Conservation (phyloP, 805 yeast genomes). For the Komagataella pseudopastoris region DNA sequence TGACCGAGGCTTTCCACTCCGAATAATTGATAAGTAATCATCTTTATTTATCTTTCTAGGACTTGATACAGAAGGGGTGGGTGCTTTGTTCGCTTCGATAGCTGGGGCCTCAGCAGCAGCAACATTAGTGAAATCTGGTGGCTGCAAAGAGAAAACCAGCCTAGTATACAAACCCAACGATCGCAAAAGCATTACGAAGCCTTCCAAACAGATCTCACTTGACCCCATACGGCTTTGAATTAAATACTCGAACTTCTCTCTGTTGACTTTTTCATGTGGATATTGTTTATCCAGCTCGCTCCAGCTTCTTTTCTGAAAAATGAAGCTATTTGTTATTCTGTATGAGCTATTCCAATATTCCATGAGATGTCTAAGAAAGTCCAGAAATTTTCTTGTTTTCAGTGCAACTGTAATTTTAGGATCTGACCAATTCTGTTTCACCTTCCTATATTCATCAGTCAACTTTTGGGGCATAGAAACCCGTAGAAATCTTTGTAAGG, state of each 20-base stretch:
- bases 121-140: constrained; percentile 64
- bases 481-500: constrained; percentile 23
- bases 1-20: neutral
- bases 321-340: neutral
- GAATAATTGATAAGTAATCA: neutral
- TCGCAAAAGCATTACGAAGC: constrained; percentile 67
- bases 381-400: constrained; percentile 56
- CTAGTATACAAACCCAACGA: constrained; percentile 62
- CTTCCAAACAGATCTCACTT: constrained; percentile 73
- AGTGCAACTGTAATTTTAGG: constrained; percentile 12
- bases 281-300: constrained; percentile 23
- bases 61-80: constrained; percentile 13
- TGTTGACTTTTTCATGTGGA: constrained; percentile 29
- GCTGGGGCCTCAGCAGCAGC: constrained; percentile 9
- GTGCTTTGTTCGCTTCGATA: constrained; percentile 1
- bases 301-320: constrained; percentile 31
- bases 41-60: constrained; percentile 7
- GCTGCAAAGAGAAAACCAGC: constrained; percentile 73
- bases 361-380: constrained; percentile 61
- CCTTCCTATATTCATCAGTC: constrained; percentile 18
- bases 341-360: constrained; percentile 37
- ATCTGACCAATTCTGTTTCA: neutral
- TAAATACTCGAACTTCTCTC: constrained; percentile 27
- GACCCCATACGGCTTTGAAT: constrained; percentile 46
- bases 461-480: constrained; percentile 30